Percentiles rank a stretch among this genome's conserved stretches.
Conservation (phyloP, 768 basidiomycete genomes). For the Boletus rex-veris region DNA sequence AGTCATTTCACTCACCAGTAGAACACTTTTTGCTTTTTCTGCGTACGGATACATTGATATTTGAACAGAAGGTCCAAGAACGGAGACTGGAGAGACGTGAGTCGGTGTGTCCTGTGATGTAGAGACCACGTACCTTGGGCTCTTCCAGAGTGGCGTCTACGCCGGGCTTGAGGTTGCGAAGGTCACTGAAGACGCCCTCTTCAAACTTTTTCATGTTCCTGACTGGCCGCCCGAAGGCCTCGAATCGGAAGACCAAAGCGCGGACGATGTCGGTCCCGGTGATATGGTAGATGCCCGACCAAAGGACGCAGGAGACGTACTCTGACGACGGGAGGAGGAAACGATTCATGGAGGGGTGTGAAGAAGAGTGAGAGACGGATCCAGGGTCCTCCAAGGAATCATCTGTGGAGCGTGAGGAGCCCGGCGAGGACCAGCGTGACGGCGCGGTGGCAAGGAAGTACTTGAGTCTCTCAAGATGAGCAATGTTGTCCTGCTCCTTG, state of each 20-base stretch:
- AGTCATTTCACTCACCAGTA: slow-evolving; percentile 65
- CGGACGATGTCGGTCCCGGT: slow-evolving; percentile 97
- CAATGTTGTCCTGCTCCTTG: slow-evolving; percentile 65
- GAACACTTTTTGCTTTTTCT: slow-evolving; percentile 99
- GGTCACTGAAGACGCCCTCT: slow-evolving; percentile 92
- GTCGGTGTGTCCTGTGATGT: not conserved
- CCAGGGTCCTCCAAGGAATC: slow-evolving; percentile 12
- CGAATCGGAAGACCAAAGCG: slow-evolving; percentile 90
- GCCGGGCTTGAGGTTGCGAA: slow-evolving; percentile 92
- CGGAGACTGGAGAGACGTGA: slow-evolving; percentile 55
- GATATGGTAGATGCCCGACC: slow-evolving; percentile 90
- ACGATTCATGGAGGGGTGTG: slow-evolving; percentile 78
- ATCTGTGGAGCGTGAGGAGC: slow-evolving; percentile 28
- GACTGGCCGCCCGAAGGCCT: slow-evolving; percentile 89
- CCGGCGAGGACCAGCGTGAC: slow-evolving; percentile 56
- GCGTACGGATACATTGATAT: slow-evolving; percentile 94
- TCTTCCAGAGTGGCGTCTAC: slow-evolving; percentile 91
- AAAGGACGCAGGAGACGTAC: slow-evolving; percentile 87
- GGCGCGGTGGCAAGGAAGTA: slow-evolving; percentile 87
- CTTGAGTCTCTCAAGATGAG: slow-evolving; percentile 80
- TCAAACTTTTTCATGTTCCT: slow-evolving; percentile 96
- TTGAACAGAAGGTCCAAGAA: slow-evolving; percentile 94
- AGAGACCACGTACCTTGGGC: slow-evolving; percentile 68
- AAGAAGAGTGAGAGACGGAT: slow-evolving; percentile 42
- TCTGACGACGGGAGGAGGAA: slow-evolving; percentile 87